Percentiles rank a stretch among this genome's conserved stretches.
Evolutionary conservation across 75 land plant genomes (phyloP).

Genomic region (Sequoia sempervirens): DNA sequence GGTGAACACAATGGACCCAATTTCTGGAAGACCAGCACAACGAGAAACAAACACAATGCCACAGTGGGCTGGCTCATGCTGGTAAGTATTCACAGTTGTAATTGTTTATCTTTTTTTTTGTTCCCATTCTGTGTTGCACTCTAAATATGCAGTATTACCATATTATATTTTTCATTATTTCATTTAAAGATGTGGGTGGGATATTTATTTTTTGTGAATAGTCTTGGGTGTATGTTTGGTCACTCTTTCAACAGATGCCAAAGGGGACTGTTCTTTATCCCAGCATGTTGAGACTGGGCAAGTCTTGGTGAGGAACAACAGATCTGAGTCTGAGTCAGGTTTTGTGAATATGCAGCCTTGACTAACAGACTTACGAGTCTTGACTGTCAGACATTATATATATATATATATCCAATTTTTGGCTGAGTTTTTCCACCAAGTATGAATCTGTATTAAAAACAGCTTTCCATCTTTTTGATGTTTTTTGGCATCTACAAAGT

Average conservation of each 20-base stretch:
- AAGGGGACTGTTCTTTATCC: background rate
- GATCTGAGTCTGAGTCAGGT: too few species aligned
- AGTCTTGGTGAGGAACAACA: background rate
- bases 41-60: slow-evolving; percentile 97
- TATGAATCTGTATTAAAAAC: too few species aligned
- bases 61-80: slow-evolving; percentile 99
- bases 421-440: too few species aligned
- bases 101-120: background rate
- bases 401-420: too few species aligned
- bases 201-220: background rate
- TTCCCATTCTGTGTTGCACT: background rate
- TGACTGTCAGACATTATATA: too few species aligned
- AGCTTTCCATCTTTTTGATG: background rate
- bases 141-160: background rate
- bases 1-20: slow-evolving; percentile 67
- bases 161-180: background rate
- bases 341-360: too few species aligned
- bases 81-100: slow-evolving; percentile 38
- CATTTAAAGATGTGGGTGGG: background rate
- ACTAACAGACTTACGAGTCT: too few species aligned
- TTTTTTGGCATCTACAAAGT: background rate
- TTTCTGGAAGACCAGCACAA: slow-evolving; percentile 69
- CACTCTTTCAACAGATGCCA: background rate
- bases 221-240: background rate
- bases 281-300: background rate